Conservation (phyloP, 805 yeast species). For the Saccharomycopsis javanensis region DNA sequence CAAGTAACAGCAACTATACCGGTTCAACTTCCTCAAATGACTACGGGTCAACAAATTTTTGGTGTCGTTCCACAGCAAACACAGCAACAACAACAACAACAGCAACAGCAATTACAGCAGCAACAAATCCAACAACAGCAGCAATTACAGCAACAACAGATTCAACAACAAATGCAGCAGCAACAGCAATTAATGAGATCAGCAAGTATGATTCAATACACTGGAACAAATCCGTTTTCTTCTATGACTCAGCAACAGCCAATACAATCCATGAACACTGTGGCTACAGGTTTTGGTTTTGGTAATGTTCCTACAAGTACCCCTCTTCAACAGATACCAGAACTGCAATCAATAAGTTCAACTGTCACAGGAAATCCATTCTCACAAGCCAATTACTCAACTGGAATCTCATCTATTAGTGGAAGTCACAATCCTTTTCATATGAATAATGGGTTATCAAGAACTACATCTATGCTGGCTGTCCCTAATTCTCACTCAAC, state of each 20-base stretch:
- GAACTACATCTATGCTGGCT: conserved; percentile 17
- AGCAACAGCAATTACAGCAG: conserved; percentile 17
- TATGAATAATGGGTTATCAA: conserved; percentile 18
- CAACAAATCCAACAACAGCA: conserved; percentile 18
- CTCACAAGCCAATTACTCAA: conserved; percentile 23
- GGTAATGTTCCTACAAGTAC: conserved; percentile 32
- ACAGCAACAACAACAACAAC: conserved; percentile 19
- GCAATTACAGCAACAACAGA: conserved; percentile 17
- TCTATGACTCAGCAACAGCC: conserved; percentile 6
- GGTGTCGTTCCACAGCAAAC: conserved; percentile 17
- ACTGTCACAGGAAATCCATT: conserved; percentile 28
- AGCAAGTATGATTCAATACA: conserved; percentile 14
- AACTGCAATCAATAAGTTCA: conserved; percentile 4
- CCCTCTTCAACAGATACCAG: conserved; percentile 20
- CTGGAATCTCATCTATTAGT: conserved; percentile 15
- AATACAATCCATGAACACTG: not conserved
- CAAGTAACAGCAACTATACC: conserved; percentile 20
- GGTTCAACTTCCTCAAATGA: conserved; percentile 3
- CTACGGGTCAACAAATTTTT: conserved; percentile 11
- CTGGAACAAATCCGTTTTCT: conserved; percentile 3
- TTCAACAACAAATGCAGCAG: conserved; percentile 21
- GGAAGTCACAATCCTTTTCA: conserved; percentile 25
- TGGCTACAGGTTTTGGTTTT: conserved; percentile 50
- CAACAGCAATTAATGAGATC: conserved; percentile 19
- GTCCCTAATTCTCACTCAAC: conserved; percentile 3